Evolutionary conservation across 306 rosid genomes (phyloP).

Genomic region (Cucurbita maxima): DNA sequence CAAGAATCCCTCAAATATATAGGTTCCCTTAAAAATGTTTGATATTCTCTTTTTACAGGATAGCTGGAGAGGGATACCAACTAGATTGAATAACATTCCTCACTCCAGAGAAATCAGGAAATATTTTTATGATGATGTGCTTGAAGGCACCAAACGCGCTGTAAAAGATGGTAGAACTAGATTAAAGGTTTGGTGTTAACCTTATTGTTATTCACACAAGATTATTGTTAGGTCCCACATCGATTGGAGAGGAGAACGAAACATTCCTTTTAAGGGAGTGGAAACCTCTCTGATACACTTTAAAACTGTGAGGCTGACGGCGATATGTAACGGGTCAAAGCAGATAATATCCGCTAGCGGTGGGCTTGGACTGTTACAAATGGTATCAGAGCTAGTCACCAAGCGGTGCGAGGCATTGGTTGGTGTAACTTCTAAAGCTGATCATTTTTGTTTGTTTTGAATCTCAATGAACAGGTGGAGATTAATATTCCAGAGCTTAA

Average conservation of each 20-base stretch:
- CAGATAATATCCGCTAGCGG: too few species aligned
- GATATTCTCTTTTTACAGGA: conserved; percentile 46
- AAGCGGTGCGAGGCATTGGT: too few species aligned
- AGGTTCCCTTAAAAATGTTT: conserved; percentile 14
- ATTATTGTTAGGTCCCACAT: too few species aligned
- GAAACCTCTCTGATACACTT: too few species aligned
- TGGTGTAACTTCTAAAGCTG: neutral
- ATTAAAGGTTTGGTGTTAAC: conserved; percentile 35
- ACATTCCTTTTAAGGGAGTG: too few species aligned
- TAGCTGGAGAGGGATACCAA: conserved; percentile 90
- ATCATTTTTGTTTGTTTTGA: conserved; percentile 17
- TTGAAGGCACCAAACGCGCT: conserved; percentile 65
- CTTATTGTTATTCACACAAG: neutral
- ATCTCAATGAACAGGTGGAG: conserved; percentile 57
- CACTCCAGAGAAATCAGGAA: conserved; percentile 85
- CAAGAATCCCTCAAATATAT: neutral
- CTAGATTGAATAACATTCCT: conserved; percentile 81
- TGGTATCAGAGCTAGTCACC: too few species aligned
- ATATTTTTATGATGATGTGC: conserved; percentile 78
- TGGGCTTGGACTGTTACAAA: too few species aligned
- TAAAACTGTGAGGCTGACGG: too few species aligned
- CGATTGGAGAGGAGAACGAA: too few species aligned
- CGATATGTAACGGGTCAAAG: too few species aligned
- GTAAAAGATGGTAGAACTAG: conserved; percentile 55
- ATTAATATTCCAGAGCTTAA: conserved; percentile 89